Evolutionary conservation across 192 early-diverging fungal species (phyloP).

Genomic region (Coemansia guatemalensis): DNA sequence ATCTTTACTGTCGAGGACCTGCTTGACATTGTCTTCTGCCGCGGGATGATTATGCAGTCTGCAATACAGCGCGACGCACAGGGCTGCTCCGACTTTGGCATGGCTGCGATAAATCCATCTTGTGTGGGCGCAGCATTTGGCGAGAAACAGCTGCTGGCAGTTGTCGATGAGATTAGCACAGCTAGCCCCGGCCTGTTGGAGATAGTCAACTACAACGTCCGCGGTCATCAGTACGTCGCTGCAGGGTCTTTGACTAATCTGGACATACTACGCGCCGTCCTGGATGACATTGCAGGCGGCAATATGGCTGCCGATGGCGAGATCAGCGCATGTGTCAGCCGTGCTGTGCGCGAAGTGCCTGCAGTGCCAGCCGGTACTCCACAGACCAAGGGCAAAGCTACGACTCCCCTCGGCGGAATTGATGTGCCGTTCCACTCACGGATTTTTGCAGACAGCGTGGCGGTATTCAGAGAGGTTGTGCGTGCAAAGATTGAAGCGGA

Average conservation of each 20-base stretch:
- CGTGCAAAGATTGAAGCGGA: slow-evolving; percentile 68
- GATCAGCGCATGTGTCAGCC: slow-evolving; percentile 45
- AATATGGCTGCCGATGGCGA: neutral
- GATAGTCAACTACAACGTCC: slow-evolving; percentile 96
- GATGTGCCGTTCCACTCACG: slow-evolving; percentile 91
- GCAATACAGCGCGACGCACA: slow-evolving; percentile 74
- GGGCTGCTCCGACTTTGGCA: slow-evolving; percentile 87
- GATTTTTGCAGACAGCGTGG: slow-evolving; percentile 77
- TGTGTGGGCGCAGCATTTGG: slow-evolving; percentile 70
- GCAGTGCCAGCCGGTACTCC: slow-evolving; percentile 59
- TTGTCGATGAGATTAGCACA: slow-evolving; percentile 75
- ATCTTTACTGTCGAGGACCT: slow-evolving; percentile 75
- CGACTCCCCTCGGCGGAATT: slow-evolving; percentile 85
- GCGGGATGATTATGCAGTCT: slow-evolving; percentile 94
- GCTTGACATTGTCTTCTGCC: slow-evolving; percentile 87
- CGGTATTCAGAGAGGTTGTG: slow-evolving; percentile 79
- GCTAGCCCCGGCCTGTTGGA: slow-evolving; percentile 70
- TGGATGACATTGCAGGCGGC: slow-evolving; percentile 60
- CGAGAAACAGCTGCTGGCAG: slow-evolving; percentile 58
- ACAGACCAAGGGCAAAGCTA: slow-evolving; percentile 79
- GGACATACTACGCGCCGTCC: slow-evolving; percentile 73
- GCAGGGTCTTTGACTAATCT: slow-evolving; percentile 78
- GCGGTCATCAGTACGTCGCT: slow-evolving; percentile 91
- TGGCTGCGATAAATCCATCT: slow-evolving; percentile 88
- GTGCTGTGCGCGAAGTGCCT: slow-evolving; percentile 64